phyloP scores from a whole-genome alignment of 2,329 filamentous ascomycete genomes.

The Xylaria arbuscula region DNA sequence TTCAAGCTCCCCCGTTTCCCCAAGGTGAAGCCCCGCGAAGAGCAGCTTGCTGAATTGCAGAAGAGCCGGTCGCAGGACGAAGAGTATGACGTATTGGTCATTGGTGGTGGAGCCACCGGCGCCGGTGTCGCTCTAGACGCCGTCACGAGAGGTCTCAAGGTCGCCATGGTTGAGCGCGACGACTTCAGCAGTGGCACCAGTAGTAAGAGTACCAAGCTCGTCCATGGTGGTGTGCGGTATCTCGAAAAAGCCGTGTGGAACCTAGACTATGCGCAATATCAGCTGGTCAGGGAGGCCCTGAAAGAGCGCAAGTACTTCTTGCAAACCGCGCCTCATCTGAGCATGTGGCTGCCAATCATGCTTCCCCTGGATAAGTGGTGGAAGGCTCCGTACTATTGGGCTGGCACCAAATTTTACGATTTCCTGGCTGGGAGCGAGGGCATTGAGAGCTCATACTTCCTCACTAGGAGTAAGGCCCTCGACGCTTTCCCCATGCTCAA shows the following conservation, averaged over 20 bases:
- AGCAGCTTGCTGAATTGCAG: slow-evolving; percentile 72
- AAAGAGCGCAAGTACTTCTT: slow-evolving; percentile 81
- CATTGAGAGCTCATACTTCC: slow-evolving; percentile 88
- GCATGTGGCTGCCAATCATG: slow-evolving; percentile 80
- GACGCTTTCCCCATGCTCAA: slow-evolving; percentile 92
- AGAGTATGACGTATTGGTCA: slow-evolving; percentile 76
- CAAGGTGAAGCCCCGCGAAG: slow-evolving; percentile 68
- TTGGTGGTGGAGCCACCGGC: slow-evolving; percentile 78
- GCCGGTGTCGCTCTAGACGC: slow-evolving; percentile 78
- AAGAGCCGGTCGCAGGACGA: slow-evolving; percentile 56
- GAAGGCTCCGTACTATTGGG: slow-evolving; percentile 82
- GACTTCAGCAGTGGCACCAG: slow-evolving; percentile 80
- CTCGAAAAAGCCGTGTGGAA: slow-evolving; percentile 82
- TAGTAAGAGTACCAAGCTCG: slow-evolving; percentile 80
- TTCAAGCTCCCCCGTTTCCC: slow-evolving; percentile 76
- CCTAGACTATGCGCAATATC: slow-evolving; percentile 78
- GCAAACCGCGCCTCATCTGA: slow-evolving; percentile 78
- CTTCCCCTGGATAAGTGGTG: slow-evolving; percentile 79
- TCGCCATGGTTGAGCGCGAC: slow-evolving; percentile 77
- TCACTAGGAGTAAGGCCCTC: slow-evolving; percentile 85
- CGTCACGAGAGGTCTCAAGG: slow-evolving; percentile 75
- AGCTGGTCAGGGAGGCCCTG: slow-evolving; percentile 76
- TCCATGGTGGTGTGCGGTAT: slow-evolving; percentile 81
- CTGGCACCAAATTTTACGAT: slow-evolving; percentile 84
- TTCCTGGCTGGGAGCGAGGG: slow-evolving; percentile 86